phyloP scores from a whole-genome alignment of 139 green algal species.

The Chlamydomonas incerta region DNA sequence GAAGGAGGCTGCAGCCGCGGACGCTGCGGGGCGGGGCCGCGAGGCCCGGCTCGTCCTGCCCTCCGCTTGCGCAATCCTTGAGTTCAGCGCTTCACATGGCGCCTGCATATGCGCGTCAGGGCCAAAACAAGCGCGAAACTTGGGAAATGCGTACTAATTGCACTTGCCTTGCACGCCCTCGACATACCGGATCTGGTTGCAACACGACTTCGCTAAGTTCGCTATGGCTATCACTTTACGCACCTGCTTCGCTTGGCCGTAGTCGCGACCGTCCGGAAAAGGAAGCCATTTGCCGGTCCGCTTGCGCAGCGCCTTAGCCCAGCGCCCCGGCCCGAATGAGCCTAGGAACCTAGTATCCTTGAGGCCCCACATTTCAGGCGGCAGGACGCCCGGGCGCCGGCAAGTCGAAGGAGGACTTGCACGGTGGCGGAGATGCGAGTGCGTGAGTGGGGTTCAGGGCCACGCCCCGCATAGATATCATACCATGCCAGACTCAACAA shows the following conservation, averaged over 20 bases:
- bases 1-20: not conserved
- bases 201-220: not conserved
- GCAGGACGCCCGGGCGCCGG: too few species aligned
- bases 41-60: not conserved
- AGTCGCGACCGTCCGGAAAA: too few species aligned
- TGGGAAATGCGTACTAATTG: too few species aligned
- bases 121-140: too few species aligned
- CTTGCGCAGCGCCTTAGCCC: not conserved
- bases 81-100: not conserved
- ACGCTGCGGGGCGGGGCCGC: too few species aligned
- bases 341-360: not conserved
- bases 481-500: too few species aligned
- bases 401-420: too few species aligned
- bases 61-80: not conserved
- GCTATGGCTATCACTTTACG: not conserved
- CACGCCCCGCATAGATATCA: too few species aligned
- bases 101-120: not conserved
- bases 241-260: not conserved
- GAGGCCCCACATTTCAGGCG: not conserved
- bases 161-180: not conserved
- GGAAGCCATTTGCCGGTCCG: too few species aligned
- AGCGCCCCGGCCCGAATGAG: not conserved
- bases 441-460: too few species aligned
- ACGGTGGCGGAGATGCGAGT: too few species aligned
- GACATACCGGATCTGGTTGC: not conserved